Evolutionary conservation across 176 grass and related monocot genomes (phyloP).

Genomic region (bread wheat (Triticum aestivum)): IWGSC_CS_RefSeq_v2.1 NC_057814.1:615244717-615245216

Average conservation of each 20-base stretch:
- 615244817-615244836: too few species aligned
- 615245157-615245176: conserved; percentile 42
- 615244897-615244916: too few species aligned
- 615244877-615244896: too few species aligned
- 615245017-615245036: neutral
- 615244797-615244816: too few species aligned
- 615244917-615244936: too few species aligned
- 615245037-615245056: neutral
- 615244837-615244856: too few species aligned
- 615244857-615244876: too few species aligned
- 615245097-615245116: conserved; percentile 41
- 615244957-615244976: neutral
- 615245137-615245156: conserved; percentile 31
- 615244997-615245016: neutral
- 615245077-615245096: neutral
- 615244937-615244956: neutral
- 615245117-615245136: conserved; percentile 33
- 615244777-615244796: too few species aligned
- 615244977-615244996: conserved; percentile 8
- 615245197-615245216: conserved; percentile 35
- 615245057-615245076: conserved; percentile 23
- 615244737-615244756: too few species aligned
- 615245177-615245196: conserved; percentile 44
- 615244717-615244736: too few species aligned
- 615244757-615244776: too few species aligned